Evolutionary conservation across 352 stramenopile genomes (phyloP).

Genomic region (Phytopythium helicoides): DNA sequence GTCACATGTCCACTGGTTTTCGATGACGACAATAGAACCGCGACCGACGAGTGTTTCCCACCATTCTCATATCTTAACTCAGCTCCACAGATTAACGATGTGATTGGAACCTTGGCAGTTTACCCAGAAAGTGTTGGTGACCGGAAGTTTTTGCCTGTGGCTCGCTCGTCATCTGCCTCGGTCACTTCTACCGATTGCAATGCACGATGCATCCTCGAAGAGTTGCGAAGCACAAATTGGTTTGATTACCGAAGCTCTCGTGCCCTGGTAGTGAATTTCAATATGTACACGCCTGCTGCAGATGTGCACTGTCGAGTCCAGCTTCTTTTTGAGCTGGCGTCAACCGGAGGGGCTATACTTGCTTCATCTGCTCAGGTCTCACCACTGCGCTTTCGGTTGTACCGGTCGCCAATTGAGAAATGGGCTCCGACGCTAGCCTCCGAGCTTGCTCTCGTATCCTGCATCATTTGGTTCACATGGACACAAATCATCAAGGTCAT

Average conservation of each 20-base stretch:
- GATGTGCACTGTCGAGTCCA: constrained; percentile 46
- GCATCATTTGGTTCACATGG: constrained; percentile 40
- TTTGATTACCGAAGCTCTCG: constrained; percentile 39
- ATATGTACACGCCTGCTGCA: constrained; percentile 55
- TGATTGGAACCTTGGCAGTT: constrained; percentile 34
- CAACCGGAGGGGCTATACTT: constrained; percentile 29
- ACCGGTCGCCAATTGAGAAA: constrained; percentile 37
- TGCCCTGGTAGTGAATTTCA: constrained; percentile 59
- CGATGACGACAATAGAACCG: constrained; percentile 3
- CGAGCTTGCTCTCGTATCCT: constrained; percentile 41
- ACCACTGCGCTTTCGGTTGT: constrained; percentile 50
- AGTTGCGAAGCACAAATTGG: constrained; percentile 39
- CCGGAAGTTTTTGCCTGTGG: constrained; percentile 12
- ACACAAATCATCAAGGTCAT: constrained; percentile 50
- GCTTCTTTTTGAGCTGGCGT: constrained; percentile 57
- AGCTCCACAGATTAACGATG: constrained; percentile 3
- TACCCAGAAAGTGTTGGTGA: constrained; percentile 32
- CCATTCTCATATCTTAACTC: constrained; percentile 25
- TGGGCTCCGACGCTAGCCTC: constrained; percentile 42
- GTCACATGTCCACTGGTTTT: constrained; percentile 11
- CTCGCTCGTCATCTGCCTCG: constrained; percentile 9
- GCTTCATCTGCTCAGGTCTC: constrained; percentile 21
- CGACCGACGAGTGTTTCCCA: constrained; percentile 32
- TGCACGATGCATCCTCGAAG: constrained; percentile 32
- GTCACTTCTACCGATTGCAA: constrained; percentile 16